Conservation (phyloP, 1,284 basidiomycete species). For the Gastroboletus turbinatus region DNA sequence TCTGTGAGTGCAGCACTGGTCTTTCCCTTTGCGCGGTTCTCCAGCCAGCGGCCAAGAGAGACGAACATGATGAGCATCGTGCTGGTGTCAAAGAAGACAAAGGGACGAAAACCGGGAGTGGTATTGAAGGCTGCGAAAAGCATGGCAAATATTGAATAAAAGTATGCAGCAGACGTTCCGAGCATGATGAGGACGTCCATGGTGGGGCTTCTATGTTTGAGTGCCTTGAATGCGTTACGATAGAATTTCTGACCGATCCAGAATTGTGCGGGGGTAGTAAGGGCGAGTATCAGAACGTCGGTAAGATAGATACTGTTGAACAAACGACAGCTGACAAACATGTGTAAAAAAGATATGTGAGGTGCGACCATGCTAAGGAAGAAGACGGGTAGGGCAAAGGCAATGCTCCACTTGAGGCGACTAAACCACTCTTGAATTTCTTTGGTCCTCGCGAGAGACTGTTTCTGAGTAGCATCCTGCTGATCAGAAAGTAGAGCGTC, state of each 20-base stretch:
- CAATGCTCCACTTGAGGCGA: conserved; percentile 75
- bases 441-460: conserved; percentile 87
- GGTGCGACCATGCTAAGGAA: conserved; percentile 86
- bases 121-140: conserved; percentile 64
- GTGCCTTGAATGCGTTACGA: conserved; percentile 83
- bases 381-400: conserved; percentile 92
- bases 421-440: conserved; percentile 89
- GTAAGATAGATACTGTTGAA: conserved; percentile 77
- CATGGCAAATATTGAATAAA: conserved; percentile 83
- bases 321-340: conserved; percentile 49
- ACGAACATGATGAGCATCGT: conserved; percentile 99
- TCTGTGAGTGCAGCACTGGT: conserved; percentile 96
- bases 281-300: conserved; percentile 77
- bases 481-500: conserved; percentile 87
- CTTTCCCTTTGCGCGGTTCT: conserved; percentile 96
- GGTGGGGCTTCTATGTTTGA: conserved; percentile 88
- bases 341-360: conserved; percentile 63
- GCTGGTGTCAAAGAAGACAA: conserved; percentile 97
- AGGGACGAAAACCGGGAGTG: conserved; percentile 71
- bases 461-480: conserved; percentile 83
- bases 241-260: conserved; percentile 92
- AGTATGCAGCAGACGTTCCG: conserved; percentile 92
- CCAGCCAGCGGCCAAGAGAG: conserved; percentile 91
- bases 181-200: conserved; percentile 98
- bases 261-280: conserved; percentile 93